phyloP scores from a whole-genome alignment of 1,284 basidiomycete species.

The Ustilago loliicola region DNA sequence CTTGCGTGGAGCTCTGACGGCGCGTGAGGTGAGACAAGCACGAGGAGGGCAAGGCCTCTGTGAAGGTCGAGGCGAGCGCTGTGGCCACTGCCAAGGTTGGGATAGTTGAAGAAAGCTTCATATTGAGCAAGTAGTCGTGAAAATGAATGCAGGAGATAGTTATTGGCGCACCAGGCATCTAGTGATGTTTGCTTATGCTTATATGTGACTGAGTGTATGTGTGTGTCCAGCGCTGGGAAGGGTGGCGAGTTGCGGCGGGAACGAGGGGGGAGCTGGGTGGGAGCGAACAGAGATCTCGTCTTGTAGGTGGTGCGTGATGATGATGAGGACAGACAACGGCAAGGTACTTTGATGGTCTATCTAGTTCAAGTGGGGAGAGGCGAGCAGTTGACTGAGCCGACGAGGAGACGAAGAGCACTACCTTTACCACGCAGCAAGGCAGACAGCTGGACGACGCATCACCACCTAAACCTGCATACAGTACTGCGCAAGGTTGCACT shows the following conservation, averaged over 20 bases:
- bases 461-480: constrained; percentile 5
- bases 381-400: background rate
- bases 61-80: constrained; percentile 7
- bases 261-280: background rate
- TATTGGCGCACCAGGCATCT: background rate
- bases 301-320: background rate
- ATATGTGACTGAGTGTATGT: background rate
- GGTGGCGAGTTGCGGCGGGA: background rate
- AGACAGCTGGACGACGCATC: constrained; percentile 1
- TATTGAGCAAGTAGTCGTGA: background rate
- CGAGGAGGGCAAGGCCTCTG: constrained; percentile 17
- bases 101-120: constrained; percentile 16
- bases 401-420: background rate
- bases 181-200: background rate
- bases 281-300: too few relatives aligned
- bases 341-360: background rate
- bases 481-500: background rate
- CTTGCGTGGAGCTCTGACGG: constrained; percentile 25
- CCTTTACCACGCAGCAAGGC: constrained; percentile 3
- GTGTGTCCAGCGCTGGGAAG: background rate
- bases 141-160: background rate
- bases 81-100: constrained; percentile 23
- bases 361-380: background rate
- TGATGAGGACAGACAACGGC: too few relatives aligned
- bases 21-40: constrained; percentile 1